Evolutionary conservation across 2,329 filamentous ascomycete genomes (phyloP).

Genomic region (Paradendryphiella salina): DNA sequence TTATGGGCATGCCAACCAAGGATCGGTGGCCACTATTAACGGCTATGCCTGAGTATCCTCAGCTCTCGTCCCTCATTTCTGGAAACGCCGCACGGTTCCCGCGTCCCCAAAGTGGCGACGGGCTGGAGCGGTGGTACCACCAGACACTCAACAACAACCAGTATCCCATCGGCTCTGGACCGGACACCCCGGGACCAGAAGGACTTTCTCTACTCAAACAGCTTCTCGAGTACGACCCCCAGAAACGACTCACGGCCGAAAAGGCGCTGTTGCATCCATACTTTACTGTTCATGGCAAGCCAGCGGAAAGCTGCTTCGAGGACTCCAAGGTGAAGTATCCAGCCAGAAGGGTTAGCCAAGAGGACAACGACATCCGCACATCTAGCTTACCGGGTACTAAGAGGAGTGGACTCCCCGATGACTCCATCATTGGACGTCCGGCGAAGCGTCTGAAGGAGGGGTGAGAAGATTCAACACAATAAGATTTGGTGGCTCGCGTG

Average conservation of each 20-base stretch:
- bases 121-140: slow-evolving; percentile 69
- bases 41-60: slow-evolving; percentile 83
- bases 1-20: slow-evolving; percentile 87
- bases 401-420: slow-evolving; percentile 81
- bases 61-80: slow-evolving; percentile 60
- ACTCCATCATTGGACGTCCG: slow-evolving; percentile 64
- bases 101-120: slow-evolving; percentile 50
- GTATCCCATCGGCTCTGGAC: slow-evolving; percentile 47
- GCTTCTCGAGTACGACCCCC: slow-evolving; percentile 89
- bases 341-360: slow-evolving; percentile 83
- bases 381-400: slow-evolving; percentile 90
- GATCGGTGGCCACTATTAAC: slow-evolving; percentile 84
- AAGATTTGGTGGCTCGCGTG: neutral
- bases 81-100: slow-evolving; percentile 54
- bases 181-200: slow-evolving; percentile 57
- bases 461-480: slow-evolving; percentile 20
- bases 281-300: slow-evolving; percentile 65
- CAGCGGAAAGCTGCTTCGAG: slow-evolving; percentile 86
- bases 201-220: slow-evolving; percentile 81
- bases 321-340: slow-evolving; percentile 88
- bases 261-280: slow-evolving; percentile 89
- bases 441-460: slow-evolving; percentile 59
- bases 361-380: slow-evolving; percentile 94
- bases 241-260: slow-evolving; percentile 82
- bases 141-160: slow-evolving; percentile 54